phyloP scores from a whole-genome alignment of 208 protist species.

The Trypanosoma rangeli region DNA sequence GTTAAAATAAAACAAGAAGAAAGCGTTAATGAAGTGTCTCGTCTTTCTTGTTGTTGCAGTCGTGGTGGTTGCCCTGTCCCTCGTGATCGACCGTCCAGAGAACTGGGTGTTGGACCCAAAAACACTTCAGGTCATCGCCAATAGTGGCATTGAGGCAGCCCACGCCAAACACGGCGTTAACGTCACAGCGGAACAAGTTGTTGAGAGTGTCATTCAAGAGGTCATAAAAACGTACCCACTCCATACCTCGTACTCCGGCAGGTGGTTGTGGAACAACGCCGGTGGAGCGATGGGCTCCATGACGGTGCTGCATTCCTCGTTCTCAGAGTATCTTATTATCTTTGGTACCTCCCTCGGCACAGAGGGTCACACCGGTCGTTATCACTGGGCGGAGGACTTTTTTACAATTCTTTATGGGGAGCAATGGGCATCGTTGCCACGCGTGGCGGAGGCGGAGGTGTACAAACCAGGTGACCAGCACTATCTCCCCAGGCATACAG shows the following conservation, averaged over 20 bases:
- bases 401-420: conserved; percentile 92
- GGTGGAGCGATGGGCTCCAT: conserved; percentile 92
- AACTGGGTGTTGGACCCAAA: conserved; percentile 82
- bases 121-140: conserved; percentile 65
- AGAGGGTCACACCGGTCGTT: conserved; percentile 89
- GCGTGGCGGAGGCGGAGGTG: conserved; percentile 40
- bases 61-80: conserved; percentile 43
- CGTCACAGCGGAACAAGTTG: conserved; percentile 43
- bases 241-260: conserved; percentile 51
- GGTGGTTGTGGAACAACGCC: conserved; percentile 92
- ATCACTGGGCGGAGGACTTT: conserved; percentile 80
- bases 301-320: conserved; percentile 88
- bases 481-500: conserved; percentile 52
- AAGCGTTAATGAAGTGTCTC: neutral
- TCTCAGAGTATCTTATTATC: conserved; percentile 93
- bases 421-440: conserved; percentile 76
- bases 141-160: conserved; percentile 63
- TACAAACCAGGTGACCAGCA: conserved; percentile 80
- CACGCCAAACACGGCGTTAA: conserved; percentile 44
- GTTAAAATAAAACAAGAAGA: conserved; percentile 1
- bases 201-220: conserved; percentile 61
- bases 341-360: conserved; percentile 89
- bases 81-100: conserved; percentile 51
- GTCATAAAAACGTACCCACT: conserved; percentile 71
- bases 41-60: conserved; percentile 33